These are phyloP conservation scores for Groenewaldozyma tartarivorans DNA, from an alignment of 805 yeast genomes.

Conservation along the genomic window DNA sequence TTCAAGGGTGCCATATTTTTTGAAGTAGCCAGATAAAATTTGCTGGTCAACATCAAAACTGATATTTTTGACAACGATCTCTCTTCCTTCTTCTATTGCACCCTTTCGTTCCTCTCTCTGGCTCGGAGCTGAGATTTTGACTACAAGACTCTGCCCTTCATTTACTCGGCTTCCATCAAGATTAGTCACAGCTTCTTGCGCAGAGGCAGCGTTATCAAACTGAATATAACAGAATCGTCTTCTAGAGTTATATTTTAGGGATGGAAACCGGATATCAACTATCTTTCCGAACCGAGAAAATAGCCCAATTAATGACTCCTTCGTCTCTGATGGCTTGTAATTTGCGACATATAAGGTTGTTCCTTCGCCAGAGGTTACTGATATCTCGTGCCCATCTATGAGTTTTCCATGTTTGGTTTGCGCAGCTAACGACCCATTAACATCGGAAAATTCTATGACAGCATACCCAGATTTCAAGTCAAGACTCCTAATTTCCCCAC, in stretches of 20 bases:
- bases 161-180: constrained; percentile 33
- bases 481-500: constrained; percentile 45
- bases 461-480: constrained; percentile 29
- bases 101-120: constrained; percentile 34
- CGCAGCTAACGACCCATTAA: constrained; percentile 44
- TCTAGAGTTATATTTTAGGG: constrained; percentile 42
- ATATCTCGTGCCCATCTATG: constrained; percentile 34
- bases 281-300: constrained; percentile 29
- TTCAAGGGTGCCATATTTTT: constrained; percentile 26
- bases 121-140: constrained; percentile 53
- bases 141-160: constrained; percentile 34
- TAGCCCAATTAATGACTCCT: constrained; percentile 29
- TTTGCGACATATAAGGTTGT: constrained; percentile 66
- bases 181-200: constrained; percentile 33
- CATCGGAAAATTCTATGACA: constrained; percentile 46
- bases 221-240: constrained; percentile 73
- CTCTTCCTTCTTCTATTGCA: constrained; percentile 43
- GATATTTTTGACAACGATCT: constrained; percentile 41
- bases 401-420: constrained; percentile 48
- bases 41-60: constrained; percentile 37
- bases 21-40: constrained; percentile 10
- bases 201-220: constrained; percentile 34
- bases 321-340: constrained; percentile 48
- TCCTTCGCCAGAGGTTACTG: constrained; percentile 36
- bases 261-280: constrained; percentile 53